A percentile compares a stretch with the other conserved stretches of the same genome.
These are phyloP conservation scores for Wickerhamiella occidentalis DNA, from an alignment of 805 yeast genomes.

Conservation along the genomic window DNA sequence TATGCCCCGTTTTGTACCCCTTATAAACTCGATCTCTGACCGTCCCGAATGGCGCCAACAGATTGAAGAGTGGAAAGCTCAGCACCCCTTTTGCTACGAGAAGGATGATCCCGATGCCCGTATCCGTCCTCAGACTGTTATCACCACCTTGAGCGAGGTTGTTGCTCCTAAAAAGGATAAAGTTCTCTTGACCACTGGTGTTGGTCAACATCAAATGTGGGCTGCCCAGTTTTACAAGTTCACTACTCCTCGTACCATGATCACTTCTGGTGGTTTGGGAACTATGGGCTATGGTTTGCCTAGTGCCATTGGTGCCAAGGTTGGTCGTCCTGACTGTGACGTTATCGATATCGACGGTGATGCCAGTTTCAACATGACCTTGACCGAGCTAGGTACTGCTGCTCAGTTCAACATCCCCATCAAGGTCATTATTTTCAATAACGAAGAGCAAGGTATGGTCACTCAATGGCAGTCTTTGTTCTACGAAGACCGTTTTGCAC, in stretches of 20 bases:
- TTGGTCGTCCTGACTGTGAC: slow-evolving; percentile 85
- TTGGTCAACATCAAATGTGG: slow-evolving; percentile 99
- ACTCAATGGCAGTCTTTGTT: slow-evolving; percentile 98
- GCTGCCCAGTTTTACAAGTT: slow-evolving; percentile 96
- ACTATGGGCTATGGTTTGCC: slow-evolving; percentile 98
- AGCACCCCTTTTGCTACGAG: slow-evolving; percentile 77
- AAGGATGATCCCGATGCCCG: slow-evolving; percentile 45
- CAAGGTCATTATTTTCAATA: slow-evolving; percentile 78
- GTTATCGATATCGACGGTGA: slow-evolving; percentile 98
- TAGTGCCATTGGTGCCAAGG: slow-evolving; percentile 96
- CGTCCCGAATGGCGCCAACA: slow-evolving; percentile 72
- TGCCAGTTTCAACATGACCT: slow-evolving; percentile 97
- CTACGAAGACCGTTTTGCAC: slow-evolving; percentile 95
- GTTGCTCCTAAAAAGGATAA: slow-evolving; percentile 53
- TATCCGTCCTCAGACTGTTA: slow-evolving; percentile 88
- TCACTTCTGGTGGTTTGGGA: slow-evolving; percentile 98
- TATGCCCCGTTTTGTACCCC: slow-evolving; percentile 59
- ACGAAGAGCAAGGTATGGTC: slow-evolving; percentile 99
- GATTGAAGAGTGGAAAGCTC: slow-evolving; percentile 69
- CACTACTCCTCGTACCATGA: slow-evolving; percentile 83
- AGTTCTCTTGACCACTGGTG: slow-evolving; percentile 91
- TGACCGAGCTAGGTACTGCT: slow-evolving; percentile 85
- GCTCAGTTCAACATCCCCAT: slow-evolving; percentile 89
- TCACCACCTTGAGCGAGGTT: slow-evolving; percentile 63
- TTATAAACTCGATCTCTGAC: slow-evolving; percentile 44